These are phyloP conservation scores for Carex pumila DNA, from an alignment of 176 grass and related monocot genomes.

Conservation along the genomic window DNA sequence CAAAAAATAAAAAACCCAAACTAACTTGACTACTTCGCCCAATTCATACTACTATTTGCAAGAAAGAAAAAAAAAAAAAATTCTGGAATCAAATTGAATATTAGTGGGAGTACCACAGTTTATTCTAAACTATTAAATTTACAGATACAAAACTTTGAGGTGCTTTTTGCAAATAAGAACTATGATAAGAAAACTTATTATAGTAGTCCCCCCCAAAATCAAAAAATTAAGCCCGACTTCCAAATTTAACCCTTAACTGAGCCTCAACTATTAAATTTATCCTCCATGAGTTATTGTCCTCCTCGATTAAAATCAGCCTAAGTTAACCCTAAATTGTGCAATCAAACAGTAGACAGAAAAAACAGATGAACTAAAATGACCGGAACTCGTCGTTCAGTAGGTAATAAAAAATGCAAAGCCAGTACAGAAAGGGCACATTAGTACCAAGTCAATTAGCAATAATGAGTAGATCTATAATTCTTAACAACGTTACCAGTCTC, in stretches of 20 bases:
- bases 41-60: background rate
- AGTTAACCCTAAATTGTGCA: background rate
- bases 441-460: background rate
- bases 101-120: background rate
- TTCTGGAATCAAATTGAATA: background rate
- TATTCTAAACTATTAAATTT: background rate
- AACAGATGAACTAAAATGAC: background rate
- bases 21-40: background rate
- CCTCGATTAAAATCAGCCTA: background rate
- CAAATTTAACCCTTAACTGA: background rate
- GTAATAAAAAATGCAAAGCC: background rate
- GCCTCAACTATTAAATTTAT: background rate
- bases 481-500: slow-evolving; percentile 67
- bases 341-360: background rate
- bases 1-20: background rate
- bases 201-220: background rate
- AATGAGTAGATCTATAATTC: background rate
- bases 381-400: background rate
- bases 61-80: background rate
- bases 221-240: background rate
- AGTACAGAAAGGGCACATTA: background rate
- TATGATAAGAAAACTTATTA: background rate
- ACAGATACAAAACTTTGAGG: background rate
- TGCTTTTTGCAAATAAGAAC: slow-evolving; percentile 3
- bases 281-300: background rate